A percentile compares a stretch with the other conserved stretches of the same genome.
Conservation (phyloP, 2,329 filamentous ascomycete genomes). For the Periconia digitata region DNA sequence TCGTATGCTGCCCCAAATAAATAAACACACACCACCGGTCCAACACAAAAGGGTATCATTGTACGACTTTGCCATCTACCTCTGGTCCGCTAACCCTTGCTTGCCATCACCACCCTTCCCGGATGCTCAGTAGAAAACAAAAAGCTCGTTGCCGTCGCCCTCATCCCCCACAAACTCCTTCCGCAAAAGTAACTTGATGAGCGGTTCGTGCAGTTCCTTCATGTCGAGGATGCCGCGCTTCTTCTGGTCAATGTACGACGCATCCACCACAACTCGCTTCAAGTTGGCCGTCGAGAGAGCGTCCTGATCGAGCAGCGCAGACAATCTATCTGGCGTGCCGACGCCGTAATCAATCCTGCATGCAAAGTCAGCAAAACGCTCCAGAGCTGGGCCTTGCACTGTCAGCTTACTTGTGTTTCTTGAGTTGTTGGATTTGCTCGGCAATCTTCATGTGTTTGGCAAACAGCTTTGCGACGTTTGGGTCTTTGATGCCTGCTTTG, state of each 20-base stretch:
- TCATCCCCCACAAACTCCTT: constrained; percentile 61
- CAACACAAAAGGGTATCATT: constrained; percentile 11
- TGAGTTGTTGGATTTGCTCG: constrained; percentile 77
- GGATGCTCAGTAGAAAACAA: constrained; percentile 32
- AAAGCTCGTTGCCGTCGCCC: constrained; percentile 28
- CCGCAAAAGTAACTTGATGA: constrained; percentile 72
- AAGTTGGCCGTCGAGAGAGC: constrained; percentile 71
- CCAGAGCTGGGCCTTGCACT: neutral
- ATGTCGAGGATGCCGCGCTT: constrained; percentile 93
- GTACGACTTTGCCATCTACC: neutral
- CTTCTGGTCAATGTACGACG: constrained; percentile 91
- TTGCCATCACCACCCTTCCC: neutral
- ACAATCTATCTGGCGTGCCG: constrained; percentile 81
- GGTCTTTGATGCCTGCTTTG: constrained; percentile 59
- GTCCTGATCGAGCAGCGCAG: constrained; percentile 79
- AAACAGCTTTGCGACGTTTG: constrained; percentile 85
- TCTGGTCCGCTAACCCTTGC: neutral
- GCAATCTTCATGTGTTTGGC: constrained; percentile 97
- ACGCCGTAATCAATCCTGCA: constrained; percentile 81
- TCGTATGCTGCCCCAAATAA: too few relatives aligned
- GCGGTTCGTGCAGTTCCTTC: constrained; percentile 84
- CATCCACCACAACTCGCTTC: constrained; percentile 82
- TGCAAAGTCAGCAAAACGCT: constrained; percentile 1
- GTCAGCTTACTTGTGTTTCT: constrained; percentile 55
- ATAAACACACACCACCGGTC: too few relatives aligned